A percentile compares a stretch with the other conserved stretches of the same genome.
These are phyloP conservation scores for Fagus crenata DNA, from an alignment of 306 rosid genomes.

Conservation along the genomic window DNA sequence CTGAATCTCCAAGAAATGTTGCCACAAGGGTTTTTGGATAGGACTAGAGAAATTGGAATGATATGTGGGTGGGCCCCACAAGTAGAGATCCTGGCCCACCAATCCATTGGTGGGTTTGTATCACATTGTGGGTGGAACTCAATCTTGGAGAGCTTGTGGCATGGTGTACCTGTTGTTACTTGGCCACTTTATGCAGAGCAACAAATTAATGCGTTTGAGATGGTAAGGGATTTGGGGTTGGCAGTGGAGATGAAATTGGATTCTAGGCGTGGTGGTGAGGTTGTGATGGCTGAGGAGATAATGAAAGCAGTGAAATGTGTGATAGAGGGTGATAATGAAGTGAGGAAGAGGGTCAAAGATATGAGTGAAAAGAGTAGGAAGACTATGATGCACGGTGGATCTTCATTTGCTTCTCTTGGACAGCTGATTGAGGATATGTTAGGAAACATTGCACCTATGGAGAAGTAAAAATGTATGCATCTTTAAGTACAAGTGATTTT, in stretches of 20 bases:
- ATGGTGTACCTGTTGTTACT: too few species aligned
- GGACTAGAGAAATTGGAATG: not conserved
- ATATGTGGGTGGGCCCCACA: too few species aligned
- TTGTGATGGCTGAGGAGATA: not conserved
- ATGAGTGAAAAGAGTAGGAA: slow-evolving; percentile 3
- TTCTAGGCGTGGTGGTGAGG: not conserved
- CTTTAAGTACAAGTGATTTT: not conserved
- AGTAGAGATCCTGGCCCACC: too few species aligned
- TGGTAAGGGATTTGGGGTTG: not conserved
- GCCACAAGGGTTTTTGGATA: slow-evolving; percentile 20
- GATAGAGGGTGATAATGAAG: slow-evolving; percentile 2
- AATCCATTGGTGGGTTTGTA: too few species aligned
- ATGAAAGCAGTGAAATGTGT: not conserved
- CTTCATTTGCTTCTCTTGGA: not conserved
- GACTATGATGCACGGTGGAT: not conserved
- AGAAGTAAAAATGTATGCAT: not conserved
- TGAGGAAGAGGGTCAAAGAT: slow-evolving; percentile 9
- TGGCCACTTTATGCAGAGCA: too few species aligned
- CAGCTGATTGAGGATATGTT: not conserved
- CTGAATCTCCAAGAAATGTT: not conserved
- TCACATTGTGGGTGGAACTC: too few species aligned
- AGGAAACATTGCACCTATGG: not conserved
- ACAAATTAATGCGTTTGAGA: too few species aligned
- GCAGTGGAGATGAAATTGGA: slow-evolving; percentile 6
- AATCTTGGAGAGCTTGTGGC: too few species aligned